Percentiles rank a stretch among this genome's conserved stretches.
These are phyloP conservation scores for Chenopodium suecicum DNA, from an alignment of 148 eudicot species.

Conservation along the genomic window DNA sequence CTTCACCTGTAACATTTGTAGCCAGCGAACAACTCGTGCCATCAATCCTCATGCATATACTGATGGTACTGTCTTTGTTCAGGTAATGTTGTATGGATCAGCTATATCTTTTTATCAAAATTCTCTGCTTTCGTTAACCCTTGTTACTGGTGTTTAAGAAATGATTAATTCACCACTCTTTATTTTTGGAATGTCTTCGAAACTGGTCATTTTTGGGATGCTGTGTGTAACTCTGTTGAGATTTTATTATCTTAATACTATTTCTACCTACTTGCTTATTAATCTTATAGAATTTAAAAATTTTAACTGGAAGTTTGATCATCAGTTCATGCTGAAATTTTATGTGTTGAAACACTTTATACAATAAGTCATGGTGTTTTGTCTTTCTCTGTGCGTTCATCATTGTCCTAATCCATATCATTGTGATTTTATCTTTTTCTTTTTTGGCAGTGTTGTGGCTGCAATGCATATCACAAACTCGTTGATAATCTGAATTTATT, in stretches of 20 bases:
- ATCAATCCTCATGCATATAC: conserved; percentile 76
- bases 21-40: conserved; percentile 89
- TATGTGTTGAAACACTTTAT: background rate
- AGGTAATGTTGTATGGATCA: conserved; percentile 33
- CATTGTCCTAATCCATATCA: background rate
- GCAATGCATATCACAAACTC: conserved; percentile 94
- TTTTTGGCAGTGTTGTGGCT: conserved; percentile 73
- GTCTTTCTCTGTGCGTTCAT: background rate
- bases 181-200: background rate
- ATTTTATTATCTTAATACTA: too few species aligned
- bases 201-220: background rate
- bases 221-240: too few species aligned
- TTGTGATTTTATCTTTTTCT: background rate
- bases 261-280: too few species aligned
- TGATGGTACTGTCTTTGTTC: conserved; percentile 72
- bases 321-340: background rate
- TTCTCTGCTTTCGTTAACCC: background rate
- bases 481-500: conserved; percentile 94
- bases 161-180: background rate
- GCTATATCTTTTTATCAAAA: background rate
- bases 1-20: conserved; percentile 87
- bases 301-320: too few species aligned
- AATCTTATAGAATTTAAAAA: too few species aligned
- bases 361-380: background rate
- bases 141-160: background rate